Percentiles rank a stretch among this genome's conserved stretches.
phyloP scores from a whole-genome alignment of 345 rosid genomes.

The Rhodamnia rubescens region DNA sequence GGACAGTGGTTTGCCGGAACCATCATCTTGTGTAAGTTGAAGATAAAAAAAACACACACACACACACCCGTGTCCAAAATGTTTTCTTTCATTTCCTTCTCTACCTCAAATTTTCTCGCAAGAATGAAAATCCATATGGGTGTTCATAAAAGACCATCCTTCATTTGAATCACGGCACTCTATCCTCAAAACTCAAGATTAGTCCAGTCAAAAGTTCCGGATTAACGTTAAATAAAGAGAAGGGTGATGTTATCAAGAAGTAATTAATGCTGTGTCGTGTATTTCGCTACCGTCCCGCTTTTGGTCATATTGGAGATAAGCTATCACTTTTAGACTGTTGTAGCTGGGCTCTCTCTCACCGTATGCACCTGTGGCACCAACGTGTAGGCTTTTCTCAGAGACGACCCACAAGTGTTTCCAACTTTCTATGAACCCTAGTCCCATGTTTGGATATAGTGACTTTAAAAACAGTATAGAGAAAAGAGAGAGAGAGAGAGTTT shows the following conservation, averaged over 20 bases:
- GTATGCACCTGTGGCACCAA: not conserved
- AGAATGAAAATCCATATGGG: not conserved
- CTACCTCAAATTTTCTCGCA: not conserved
- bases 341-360: not conserved
- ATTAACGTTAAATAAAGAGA: too few relatives aligned
- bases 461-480: not conserved
- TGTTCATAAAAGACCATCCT: not conserved
- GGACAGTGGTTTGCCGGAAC: slow-evolving; percentile 81
- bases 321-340: not conserved
- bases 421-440: not conserved
- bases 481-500: not conserved
- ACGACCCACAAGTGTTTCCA: slow-evolving; percentile 10
- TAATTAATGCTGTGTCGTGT: not conserved
- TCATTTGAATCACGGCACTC: not conserved
- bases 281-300: not conserved
- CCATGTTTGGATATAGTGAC: not conserved
- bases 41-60: not conserved
- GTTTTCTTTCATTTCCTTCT: not conserved
- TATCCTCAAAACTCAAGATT: not conserved
- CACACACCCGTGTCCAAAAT: not conserved
- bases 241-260: not conserved
- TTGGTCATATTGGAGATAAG: slow-evolving; percentile 1
- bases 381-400: not conserved
- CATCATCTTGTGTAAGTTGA: slow-evolving; percentile 61
- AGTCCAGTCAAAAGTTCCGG: not conserved